These are phyloP conservation scores for Xylariaceae sp. DNA, from an alignment of 2,329 filamentous ascomycete species.

Conservation along the genomic window DNA sequence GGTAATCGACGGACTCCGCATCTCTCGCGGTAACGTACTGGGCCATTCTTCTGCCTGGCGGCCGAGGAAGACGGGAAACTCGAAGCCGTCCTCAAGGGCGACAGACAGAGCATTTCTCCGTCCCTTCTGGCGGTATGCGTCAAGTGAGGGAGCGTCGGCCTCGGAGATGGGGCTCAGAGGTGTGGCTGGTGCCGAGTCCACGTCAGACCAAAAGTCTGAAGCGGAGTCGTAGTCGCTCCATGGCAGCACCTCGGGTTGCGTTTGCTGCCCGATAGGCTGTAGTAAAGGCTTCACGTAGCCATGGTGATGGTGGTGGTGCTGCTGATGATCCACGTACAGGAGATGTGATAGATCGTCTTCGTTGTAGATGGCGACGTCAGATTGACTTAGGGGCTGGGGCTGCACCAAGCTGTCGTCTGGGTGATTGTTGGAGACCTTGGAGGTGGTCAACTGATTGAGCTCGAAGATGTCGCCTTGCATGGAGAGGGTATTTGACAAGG, in stretches of 20 bases:
- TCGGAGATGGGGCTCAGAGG: constrained; percentile 8
- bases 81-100: constrained; percentile 25
- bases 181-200: constrained; percentile 17
- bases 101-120: constrained; percentile 17
- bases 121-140: constrained; percentile 13
- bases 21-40: background rate
- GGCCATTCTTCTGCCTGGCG: constrained; percentile 22
- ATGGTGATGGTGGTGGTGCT: constrained; percentile 17
- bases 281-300: constrained; percentile 3
- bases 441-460: constrained; percentile 20
- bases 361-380: constrained; percentile 28
- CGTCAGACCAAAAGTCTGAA: constrained; percentile 9
- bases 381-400: constrained; percentile 2
- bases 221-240: constrained; percentile 27
- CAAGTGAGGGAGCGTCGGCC: constrained; percentile 2
- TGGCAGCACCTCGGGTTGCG: constrained; percentile 18
- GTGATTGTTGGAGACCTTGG: constrained; percentile 10
- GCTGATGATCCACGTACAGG: constrained; percentile 23
- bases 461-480: constrained; percentile 31
- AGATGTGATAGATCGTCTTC: constrained; percentile 31
- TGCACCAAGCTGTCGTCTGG: constrained; percentile 5
- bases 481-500: background rate
- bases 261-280: constrained; percentile 15
- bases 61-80: constrained; percentile 30
- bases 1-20: background rate